Evolutionary conservation across 495 filamentous ascomycete genomes (phyloP).

Genomic region (Tirmania nivea): DNA sequence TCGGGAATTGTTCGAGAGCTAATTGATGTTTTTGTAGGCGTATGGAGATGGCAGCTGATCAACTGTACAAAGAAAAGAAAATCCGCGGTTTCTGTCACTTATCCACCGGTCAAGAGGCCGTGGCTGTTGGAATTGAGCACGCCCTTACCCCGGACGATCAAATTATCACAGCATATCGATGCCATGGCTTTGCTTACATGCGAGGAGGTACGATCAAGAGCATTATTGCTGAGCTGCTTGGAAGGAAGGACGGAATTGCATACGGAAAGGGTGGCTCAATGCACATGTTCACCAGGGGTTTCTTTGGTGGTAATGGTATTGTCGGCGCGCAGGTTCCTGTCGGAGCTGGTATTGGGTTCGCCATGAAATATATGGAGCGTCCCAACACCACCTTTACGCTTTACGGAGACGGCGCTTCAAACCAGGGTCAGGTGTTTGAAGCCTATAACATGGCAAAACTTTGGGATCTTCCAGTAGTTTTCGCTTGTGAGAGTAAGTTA

Average conservation of each 20-base stretch:
- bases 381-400: slow-evolving; percentile 69
- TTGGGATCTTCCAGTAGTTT: slow-evolving; percentile 85
- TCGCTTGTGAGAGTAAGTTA: slow-evolving; percentile 87
- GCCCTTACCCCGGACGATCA: slow-evolving; percentile 78
- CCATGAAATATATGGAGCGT: slow-evolving; percentile 76
- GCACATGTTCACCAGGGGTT: slow-evolving; percentile 98
- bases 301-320: slow-evolving; percentile 97
- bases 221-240: slow-evolving; percentile 91
- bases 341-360: slow-evolving; percentile 89
- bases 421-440: slow-evolving; percentile 99
- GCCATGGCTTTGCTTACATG: slow-evolving; percentile 96
- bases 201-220: slow-evolving; percentile 75
- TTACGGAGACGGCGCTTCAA: slow-evolving; percentile 93
- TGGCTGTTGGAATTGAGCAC: slow-evolving; percentile 91
- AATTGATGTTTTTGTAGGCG: slow-evolving; percentile 34
- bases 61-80: slow-evolving; percentile 99
- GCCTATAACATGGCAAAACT: slow-evolving; percentile 99
- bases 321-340: slow-evolving; percentile 97
- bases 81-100: slow-evolving; percentile 98
- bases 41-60: slow-evolving; percentile 98
- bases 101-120: slow-evolving; percentile 93
- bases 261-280: slow-evolving; percentile 98
- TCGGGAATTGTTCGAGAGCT: neutral
- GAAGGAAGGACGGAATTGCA: slow-evolving; percentile 84
- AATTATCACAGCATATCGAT: slow-evolving; percentile 92